A percentile compares a stretch with the other conserved stretches of the same genome.
phyloP scores from a whole-genome alignment of 208 protist species.

The Zelonia costaricensis region DNA sequence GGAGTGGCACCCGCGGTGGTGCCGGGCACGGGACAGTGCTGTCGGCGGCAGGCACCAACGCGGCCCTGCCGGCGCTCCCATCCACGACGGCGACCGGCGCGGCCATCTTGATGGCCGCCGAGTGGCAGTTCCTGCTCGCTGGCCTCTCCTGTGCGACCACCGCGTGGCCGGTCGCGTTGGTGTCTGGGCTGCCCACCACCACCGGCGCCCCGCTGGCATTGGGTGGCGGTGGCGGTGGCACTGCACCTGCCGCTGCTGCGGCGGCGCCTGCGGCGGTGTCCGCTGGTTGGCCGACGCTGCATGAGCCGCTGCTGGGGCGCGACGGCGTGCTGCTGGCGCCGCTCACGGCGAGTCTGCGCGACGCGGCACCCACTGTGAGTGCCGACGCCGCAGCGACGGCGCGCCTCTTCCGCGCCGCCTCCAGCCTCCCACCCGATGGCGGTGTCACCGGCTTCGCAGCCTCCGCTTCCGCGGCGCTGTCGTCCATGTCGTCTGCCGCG shows the following conservation, averaged over 20 bases:
- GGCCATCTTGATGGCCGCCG: slow-evolving; percentile 14
- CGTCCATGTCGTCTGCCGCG: not conserved
- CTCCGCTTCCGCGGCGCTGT: not conserved
- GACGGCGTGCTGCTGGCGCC: slow-evolving; percentile 55
- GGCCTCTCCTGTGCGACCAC: slow-evolving; percentile 18
- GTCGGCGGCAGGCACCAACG: slow-evolving; percentile 7
- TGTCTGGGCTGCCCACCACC: too few species aligned
- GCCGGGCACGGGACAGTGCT: slow-evolving; percentile 1
- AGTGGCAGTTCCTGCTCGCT: slow-evolving; percentile 20
- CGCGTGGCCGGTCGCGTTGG: too few species aligned
- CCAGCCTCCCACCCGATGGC: too few species aligned
- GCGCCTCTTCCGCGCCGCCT: not conserved
- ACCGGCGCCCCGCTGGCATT: too few species aligned
- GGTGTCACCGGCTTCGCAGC: not conserved
- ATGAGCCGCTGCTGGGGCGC: slow-evolving; percentile 54
- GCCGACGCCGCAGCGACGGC: slow-evolving; percentile 3
- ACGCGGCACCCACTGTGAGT: too few species aligned
- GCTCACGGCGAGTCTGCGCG: slow-evolving; percentile 32
- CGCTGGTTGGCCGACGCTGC: slow-evolving; percentile 52
- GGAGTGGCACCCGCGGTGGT: slow-evolving; percentile 3
- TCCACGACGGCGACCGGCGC: not conserved
- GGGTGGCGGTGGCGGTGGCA: too few species aligned
- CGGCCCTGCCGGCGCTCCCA: not conserved
- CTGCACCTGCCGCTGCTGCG: too few species aligned
- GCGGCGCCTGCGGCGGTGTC: slow-evolving; percentile 2